Evolutionary conservation across 1,284 basidiomycete species (phyloP), one percentile per base, ranked within the genome.

Genomic region (Fistulinella staudtii): DNA sequence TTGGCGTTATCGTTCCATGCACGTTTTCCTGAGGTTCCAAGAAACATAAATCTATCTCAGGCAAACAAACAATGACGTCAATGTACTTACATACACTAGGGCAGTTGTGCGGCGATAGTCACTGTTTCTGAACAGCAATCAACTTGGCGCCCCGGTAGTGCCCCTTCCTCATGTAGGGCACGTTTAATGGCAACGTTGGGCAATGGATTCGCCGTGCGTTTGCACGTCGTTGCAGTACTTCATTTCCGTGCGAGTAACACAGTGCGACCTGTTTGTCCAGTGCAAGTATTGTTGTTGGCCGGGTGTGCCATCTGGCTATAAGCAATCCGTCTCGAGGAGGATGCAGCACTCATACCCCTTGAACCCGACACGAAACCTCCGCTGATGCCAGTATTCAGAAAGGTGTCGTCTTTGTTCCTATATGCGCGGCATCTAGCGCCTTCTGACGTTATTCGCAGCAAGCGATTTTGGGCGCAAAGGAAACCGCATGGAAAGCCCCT

Each of bases 371-470:
- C n/a, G n/a, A n/a, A n/a, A n/a, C n/a, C n/a, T n/a, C n/a, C n/a
- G n/a, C n/a, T 4, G 6, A 58, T 42, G 43, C 11, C 1, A 1
- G 11, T 31, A 10, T 41, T 53, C 27, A 50, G 33, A 53, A 44
- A 4, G 33, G 58, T 56, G 7, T 3, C 35, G 14, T 25, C 18
- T 36, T 29, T 23, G 5, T 13, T 30, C 39, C 24, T 6, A 2
- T 29, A 6, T 3, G 22, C 4, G 5, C 25, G 7, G 25, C 3
- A 25, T 7, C 24, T 11, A 13, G 11, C 17, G 28, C 15, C 4
- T 18, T 20, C 53, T 53, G 17, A 60, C 42, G 33, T 7, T n/a
- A 25, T 33, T 22, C 5, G 11, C 21, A 61, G 56, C 5, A 31
- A 24, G 33, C 48, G 4, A n/a, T 36, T 21, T 20, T 10, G 1